These are phyloP conservation scores for Termitomyces sp. DNA, from an alignment of 1,284 basidiomycete species.

Conservation along the genomic window DNA sequence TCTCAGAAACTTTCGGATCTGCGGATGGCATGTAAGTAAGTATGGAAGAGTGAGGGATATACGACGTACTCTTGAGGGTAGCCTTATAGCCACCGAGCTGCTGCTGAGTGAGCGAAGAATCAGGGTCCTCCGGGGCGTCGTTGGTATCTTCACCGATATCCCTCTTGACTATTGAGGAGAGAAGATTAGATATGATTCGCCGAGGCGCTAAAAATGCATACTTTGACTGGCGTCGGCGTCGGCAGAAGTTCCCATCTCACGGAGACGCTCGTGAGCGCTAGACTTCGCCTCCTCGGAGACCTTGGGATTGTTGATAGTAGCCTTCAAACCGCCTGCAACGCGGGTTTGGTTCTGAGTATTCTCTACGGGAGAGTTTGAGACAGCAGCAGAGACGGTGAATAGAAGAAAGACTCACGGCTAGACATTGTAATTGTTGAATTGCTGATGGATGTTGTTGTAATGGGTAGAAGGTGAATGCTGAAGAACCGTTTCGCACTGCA, in stretches of 20 bases:
- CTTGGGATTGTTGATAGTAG: conserved; percentile 48
- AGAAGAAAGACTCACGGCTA: not conserved
- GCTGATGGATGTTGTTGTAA: not conserved
- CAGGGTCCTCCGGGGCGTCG: not conserved
- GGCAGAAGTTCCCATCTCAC: conserved; percentile 28
- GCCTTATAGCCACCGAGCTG: conserved; percentile 4
- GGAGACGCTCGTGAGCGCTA: conserved; percentile 39
- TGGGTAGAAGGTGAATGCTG: not conserved
- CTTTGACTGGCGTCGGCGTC: not conserved
- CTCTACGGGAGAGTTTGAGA: not conserved
- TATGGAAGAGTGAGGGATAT: too few relatives aligned
- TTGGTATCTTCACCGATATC: not conserved
- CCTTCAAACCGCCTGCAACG: conserved; percentile 50
- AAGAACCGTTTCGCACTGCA: accelerated
- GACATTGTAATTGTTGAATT: not conserved
- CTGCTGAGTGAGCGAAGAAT: not conserved
- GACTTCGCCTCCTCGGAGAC: conserved; percentile 48
- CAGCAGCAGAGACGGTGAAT: too few relatives aligned
- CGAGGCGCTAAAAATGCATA: not conserved
- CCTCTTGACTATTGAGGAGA: not conserved
- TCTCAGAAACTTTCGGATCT: not conserved
- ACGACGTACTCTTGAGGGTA: not conserved
- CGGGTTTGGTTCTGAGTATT: not conserved
- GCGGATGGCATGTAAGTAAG: too few relatives aligned
- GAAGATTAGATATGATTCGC: not conserved